Conservation (phyloP, 768 basidiomycete genomes). For the Leccinum longicurvipes region DNA sequence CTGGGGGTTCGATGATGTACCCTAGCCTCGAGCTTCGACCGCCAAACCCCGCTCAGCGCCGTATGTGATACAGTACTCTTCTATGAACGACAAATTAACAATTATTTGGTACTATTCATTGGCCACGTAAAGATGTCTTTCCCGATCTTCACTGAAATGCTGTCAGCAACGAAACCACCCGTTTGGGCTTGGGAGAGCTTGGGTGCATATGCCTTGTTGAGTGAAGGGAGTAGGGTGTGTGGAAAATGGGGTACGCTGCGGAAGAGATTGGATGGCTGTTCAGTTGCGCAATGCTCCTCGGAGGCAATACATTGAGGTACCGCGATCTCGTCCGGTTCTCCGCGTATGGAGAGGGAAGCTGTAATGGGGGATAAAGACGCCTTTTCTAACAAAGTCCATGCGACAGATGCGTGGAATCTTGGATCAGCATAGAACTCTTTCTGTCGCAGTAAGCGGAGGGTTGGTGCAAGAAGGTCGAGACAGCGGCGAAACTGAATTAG, state of each 20-base stretch:
- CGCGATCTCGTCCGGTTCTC: constrained; percentile 2
- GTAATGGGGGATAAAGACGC: constrained; percentile 1
- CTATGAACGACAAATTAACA: constrained; percentile 7
- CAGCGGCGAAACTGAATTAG: constrained; percentile 53
- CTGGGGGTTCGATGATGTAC: constrained; percentile 2
- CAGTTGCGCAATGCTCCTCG: constrained; percentile 7
- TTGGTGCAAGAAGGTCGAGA: constrained; percentile 53
- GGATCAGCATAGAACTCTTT: constrained; percentile 78
- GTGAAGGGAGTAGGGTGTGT: constrained; percentile 38
- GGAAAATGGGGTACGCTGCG: constrained; percentile 54
- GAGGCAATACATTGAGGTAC: not conserved
- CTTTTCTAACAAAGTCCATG: constrained; percentile 71
- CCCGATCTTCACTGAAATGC: constrained; percentile 66
- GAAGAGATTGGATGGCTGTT: constrained; percentile 29
- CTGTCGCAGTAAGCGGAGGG: constrained; percentile 60
- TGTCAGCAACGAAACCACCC: constrained; percentile 50
- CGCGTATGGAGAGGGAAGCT: constrained; percentile 1
- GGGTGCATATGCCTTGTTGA: constrained; percentile 49
- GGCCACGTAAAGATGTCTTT: constrained; percentile 57
- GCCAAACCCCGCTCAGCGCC: constrained; percentile 4
- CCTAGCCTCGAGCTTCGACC: not conserved
- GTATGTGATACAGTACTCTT: constrained; percentile 5
- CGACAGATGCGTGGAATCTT: constrained; percentile 86
- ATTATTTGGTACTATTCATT: constrained; percentile 21
- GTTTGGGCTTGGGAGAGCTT: constrained; percentile 40